phyloP scores from a whole-genome alignment of 2,329 filamentous ascomycete genomes.

The Aureobasidium sp. region DNA sequence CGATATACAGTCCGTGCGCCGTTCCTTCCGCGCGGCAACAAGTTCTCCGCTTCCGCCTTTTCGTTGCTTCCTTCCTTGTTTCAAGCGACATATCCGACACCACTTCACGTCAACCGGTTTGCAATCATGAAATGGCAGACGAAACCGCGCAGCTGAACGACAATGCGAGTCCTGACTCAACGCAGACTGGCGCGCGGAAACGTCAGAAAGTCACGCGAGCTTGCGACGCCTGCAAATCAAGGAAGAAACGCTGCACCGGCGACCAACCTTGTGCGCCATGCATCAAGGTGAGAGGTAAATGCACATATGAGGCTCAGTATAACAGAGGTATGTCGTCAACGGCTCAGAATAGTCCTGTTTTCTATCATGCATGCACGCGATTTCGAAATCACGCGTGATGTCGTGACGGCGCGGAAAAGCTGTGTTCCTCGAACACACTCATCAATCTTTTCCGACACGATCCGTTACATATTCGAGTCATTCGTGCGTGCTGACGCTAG shows the following conservation, averaged over 20 bases:
- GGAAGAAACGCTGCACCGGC: slow-evolving; percentile 34
- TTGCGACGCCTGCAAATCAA: slow-evolving; percentile 26
- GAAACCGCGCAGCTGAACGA: not conserved
- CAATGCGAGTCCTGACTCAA: not conserved
- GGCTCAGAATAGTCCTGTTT: not conserved
- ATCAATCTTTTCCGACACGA: too few species aligned
- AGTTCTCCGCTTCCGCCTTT: not conserved
- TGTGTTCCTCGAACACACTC: not conserved
- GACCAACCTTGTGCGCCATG: slow-evolving; percentile 33
- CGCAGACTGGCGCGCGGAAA: not conserved
- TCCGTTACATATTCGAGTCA: too few species aligned
- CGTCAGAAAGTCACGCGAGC: slow-evolving; percentile 17
- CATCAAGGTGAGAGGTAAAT: slow-evolving; percentile 24
- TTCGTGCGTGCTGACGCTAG: not conserved
- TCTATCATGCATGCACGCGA: not conserved
- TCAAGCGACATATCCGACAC: not conserved
- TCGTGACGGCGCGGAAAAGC: not conserved
- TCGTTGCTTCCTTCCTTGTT: not conserved
- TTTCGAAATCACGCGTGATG: not conserved
- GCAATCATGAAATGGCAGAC: not conserved
- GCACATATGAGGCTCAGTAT: slow-evolving; percentile 44
- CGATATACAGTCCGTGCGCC: not conserved
- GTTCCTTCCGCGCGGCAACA: not conserved
- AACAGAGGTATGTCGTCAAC: slow-evolving; percentile 26
- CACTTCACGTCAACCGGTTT: too few species aligned